These are phyloP conservation scores for Bacidia rubella DNA, from an alignment of 495 filamentous ascomycete species.

Conservation along the genomic window DNA sequence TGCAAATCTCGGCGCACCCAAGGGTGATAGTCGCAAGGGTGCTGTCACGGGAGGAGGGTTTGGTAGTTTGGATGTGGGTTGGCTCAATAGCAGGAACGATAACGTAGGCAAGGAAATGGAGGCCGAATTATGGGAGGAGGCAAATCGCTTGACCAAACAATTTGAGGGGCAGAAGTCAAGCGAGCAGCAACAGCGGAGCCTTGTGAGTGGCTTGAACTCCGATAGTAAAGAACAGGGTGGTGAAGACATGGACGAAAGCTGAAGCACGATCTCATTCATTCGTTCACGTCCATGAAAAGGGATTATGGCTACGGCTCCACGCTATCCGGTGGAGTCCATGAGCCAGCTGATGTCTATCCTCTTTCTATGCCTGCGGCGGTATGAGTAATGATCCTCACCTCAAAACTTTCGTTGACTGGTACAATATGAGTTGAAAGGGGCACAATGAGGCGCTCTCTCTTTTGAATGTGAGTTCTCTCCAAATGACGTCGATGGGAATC, in stretches of 20 bases:
- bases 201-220: neutral
- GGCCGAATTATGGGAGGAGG: conserved; percentile 58
- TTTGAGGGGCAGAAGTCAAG: neutral
- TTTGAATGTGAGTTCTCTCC: too few relatives aligned
- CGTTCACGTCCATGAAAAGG: too few relatives aligned
- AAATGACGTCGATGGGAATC: too few relatives aligned
- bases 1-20: neutral
- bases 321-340: too few relatives aligned
- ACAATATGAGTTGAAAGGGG: too few relatives aligned
- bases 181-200: neutral
- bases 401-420: too few relatives aligned
- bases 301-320: too few relatives aligned
- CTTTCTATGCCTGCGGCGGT: too few relatives aligned
- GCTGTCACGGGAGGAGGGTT: conserved; percentile 39
- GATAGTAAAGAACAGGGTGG: neutral
- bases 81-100: conserved; percentile 70
- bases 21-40: neutral
- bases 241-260: conserved; percentile 1
- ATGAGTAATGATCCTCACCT: too few relatives aligned
- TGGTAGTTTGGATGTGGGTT: conserved; percentile 61
- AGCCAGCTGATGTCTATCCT: too few relatives aligned
- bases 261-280: neutral
- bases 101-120: conserved; percentile 68
- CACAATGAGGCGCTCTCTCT: too few relatives aligned
- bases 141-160: conserved; percentile 18